phyloP scores from a whole-genome alignment of 768 basidiomycete genomes.

The Leucogyrophana mollusca region DNA sequence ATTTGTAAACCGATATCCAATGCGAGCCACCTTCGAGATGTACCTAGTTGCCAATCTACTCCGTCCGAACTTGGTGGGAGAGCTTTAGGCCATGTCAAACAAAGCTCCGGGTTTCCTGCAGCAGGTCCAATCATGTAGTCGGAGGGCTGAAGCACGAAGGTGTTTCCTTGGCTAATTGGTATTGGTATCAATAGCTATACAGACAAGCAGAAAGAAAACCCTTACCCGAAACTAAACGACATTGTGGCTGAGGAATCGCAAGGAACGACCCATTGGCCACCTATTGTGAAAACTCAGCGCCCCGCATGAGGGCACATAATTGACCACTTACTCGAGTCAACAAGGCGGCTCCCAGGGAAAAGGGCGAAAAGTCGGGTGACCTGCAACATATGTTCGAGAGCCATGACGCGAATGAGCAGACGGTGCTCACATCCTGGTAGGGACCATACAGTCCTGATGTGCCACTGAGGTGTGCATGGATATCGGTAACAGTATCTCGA shows the following conservation, averaged over 20 bases:
- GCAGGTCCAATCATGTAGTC: conserved; percentile 78
- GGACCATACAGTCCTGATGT: conserved; percentile 72
- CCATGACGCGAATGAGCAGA: neutral
- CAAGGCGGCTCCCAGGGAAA: conserved; percentile 65
- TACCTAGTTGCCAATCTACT: conserved; percentile 83
- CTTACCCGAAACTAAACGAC: conserved; percentile 70
- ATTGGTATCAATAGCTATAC: conserved; percentile 1
- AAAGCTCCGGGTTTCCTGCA: conserved; percentile 60
- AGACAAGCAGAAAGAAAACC: neutral
- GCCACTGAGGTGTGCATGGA: conserved; percentile 43
- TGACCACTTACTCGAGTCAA: conserved; percentile 48
- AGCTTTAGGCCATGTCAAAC: conserved; percentile 74
- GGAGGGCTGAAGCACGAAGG: conserved; percentile 66
- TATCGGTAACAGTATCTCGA: neutral
- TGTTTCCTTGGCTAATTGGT: conserved; percentile 19
- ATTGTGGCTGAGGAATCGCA: conserved; percentile 60
- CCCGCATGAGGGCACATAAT: neutral
- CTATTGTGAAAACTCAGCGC: conserved; percentile 20
- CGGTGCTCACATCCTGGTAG: conserved; percentile 62
- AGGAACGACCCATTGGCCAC: conserved; percentile 75
- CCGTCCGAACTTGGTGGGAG: conserved; percentile 66
- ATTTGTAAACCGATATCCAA: no score
- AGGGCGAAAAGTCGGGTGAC: conserved; percentile 63
- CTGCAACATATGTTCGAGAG: conserved; percentile 33
- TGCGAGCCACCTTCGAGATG: no score